A percentile compares a stretch with the other conserved stretches of the same genome.
phyloP scores from a whole-genome alignment of 164 flowering plant species.

The Vitis rupestris region DNA sequence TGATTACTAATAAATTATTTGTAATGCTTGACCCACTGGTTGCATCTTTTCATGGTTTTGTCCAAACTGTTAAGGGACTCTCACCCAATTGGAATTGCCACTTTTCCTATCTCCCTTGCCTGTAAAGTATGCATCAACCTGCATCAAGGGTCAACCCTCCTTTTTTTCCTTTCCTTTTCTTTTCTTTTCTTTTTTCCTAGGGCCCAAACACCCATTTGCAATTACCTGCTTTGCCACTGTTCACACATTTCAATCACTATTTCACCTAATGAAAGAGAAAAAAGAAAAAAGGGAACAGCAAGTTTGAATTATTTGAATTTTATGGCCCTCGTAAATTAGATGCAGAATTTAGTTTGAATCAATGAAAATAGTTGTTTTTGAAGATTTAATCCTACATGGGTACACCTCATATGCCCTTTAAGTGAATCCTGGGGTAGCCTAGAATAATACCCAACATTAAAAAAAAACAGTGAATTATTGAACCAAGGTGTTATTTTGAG shows the following conservation, averaged over 20 bases:
- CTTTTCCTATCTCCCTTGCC: background rate
- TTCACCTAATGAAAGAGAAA: no score
- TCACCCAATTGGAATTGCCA: background rate
- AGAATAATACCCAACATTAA: conserved; percentile 11
- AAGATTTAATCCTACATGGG: conserved; percentile 10
- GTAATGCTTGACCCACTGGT: conserved; percentile 5
- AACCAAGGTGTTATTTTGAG: conserved; percentile 17
- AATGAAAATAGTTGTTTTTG: background rate
- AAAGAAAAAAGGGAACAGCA: no score
- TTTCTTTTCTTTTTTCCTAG: background rate
- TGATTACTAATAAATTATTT: background rate
- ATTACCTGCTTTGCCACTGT: background rate
- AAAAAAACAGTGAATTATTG: conserved; percentile 31
- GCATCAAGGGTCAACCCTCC: conserved; percentile 1
- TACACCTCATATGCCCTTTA: conserved; percentile 37
- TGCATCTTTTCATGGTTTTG: conserved; percentile 14
- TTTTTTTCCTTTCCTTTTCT: background rate
- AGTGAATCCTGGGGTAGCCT: conserved; percentile 45
- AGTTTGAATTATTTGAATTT: background rate
- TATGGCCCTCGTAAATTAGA: background rate
- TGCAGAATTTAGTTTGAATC: background rate
- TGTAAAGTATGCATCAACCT: conserved; percentile 5
- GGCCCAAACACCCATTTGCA: background rate
- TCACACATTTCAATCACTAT: no score
- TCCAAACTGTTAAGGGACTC: conserved; percentile 5